Base-by-base conservation (phyloP, 2,329 filamentous ascomycete species). In the Fusarium kyushuense region DNA sequence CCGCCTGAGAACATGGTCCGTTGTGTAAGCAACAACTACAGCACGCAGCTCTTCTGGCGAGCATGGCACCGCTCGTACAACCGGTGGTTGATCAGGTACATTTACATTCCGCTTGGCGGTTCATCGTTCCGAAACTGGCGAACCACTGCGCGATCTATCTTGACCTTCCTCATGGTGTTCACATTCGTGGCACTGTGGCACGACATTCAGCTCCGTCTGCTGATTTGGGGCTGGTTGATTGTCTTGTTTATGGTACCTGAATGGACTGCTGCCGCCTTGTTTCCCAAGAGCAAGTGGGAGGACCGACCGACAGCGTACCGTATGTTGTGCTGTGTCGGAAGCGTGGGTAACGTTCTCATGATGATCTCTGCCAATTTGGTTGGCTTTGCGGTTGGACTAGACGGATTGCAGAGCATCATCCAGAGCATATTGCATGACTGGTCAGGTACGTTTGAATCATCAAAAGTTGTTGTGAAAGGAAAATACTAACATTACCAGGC, bases 101-200 rank as follows among this genome's bases (percentile, higher is more conserved):
- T 99, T 67, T 99, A 96, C 79, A 86, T 98, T 6, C 96, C 96
- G 0, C 85, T 99, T 1, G 96, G 96, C 36, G 95, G 96, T 9
- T 82, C 85, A 4, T 83, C 81, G 30, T 85, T 86, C 75, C 77
- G 79, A 32, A 81, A 71, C 55, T 79, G 82, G 73, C 67, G 79
- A 30, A 79, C 81, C 36, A 79, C 81, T 21, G 88, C 85, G 43
- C 83, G 87, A 17, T 89, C 89, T 0, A 83, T 95, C 4, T 74
- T 88, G 52, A 97, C 95, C 58, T 96, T 93, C 77, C 83, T 96
- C 3, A 81, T 90, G 6, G 92, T 97, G 32, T 99, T 99, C 77
- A 97, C 94, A 0, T 99, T 99, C 74, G 96, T 99, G 25, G 96
- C 96, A 0, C 84, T 99, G 29, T 99, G 96, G 96, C 96, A 99